These are phyloP conservation scores for Brassica carinata DNA, from an alignment of 345 rosid genomes.

Conservation along the genomic window DNA sequence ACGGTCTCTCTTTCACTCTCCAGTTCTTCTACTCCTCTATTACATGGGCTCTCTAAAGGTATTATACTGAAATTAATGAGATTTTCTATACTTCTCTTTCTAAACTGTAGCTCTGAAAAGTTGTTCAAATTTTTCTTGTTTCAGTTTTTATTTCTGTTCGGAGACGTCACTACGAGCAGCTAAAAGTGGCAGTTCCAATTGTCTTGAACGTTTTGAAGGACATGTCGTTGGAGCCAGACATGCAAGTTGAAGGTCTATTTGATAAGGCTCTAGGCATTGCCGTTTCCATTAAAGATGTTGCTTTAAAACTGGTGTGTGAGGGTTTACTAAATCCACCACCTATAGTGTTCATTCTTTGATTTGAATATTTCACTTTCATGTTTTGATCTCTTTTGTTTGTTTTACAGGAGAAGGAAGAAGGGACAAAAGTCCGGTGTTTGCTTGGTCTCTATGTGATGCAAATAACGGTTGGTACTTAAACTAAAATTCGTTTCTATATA, in stretches of 20 bases:
- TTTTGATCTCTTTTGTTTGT: conserved; percentile 20
- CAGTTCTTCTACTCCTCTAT: conserved; percentile 58
- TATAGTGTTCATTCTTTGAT: conserved; percentile 10
- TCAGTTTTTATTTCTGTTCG: conserved; percentile 63
- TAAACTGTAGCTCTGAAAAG: conserved; percentile 16
- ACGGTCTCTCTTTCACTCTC: conserved; percentile 46
- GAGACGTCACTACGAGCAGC: conserved; percentile 81
- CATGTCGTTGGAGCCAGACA: conserved; percentile 45
- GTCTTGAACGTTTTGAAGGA: conserved; percentile 58
- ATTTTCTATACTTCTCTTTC: too few relatives aligned
- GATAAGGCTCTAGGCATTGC: conserved; percentile 65
- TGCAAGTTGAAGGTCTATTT: conserved; percentile 52
- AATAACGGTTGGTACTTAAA: conserved; percentile 59
- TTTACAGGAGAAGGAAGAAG: conserved; percentile 57
- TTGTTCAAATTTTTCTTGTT: conserved; percentile 29
- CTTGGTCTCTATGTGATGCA: conserved; percentile 78
- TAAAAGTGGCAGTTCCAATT: conserved; percentile 68
- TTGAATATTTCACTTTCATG: neutral
- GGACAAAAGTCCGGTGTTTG: conserved; percentile 59
- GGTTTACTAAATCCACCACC: conserved; percentile 6
- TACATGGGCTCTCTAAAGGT: conserved; percentile 82
- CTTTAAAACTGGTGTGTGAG: conserved; percentile 60
- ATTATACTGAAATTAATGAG: neutral
- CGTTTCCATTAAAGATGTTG: conserved; percentile 53
- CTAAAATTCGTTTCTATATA: conserved; percentile 15